Percentiles rank a stretch among this genome's conserved stretches.
Evolutionary conservation across 805 yeast species (phyloP).

Genomic region (Starmerella bacillaris): DNA sequence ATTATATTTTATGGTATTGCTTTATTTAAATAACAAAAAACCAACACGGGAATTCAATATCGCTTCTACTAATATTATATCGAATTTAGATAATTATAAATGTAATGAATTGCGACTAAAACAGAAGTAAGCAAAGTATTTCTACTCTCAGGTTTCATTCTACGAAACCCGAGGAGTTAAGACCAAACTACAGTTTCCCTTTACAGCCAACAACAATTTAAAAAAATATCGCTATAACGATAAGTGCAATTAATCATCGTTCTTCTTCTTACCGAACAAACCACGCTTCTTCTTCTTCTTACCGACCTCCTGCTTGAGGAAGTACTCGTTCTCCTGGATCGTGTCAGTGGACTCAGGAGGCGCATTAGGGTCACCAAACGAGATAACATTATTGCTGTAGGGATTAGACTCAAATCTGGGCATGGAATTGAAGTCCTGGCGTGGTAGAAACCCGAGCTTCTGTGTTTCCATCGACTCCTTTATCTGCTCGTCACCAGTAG

Average conservation of each 20-base stretch:
- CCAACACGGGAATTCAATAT: too few species aligned
- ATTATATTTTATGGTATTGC: too few species aligned
- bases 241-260: conserved; percentile 11
- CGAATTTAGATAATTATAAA: background rate
- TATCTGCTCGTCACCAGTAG: conserved; percentile 70
- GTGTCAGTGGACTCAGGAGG: conserved; percentile 22
- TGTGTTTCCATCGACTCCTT: conserved; percentile 67
- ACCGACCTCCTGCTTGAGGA: conserved; percentile 23
- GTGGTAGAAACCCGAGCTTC: conserved; percentile 67
- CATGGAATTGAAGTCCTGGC: conserved; percentile 43
- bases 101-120: too few species aligned
- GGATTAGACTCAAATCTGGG: conserved; percentile 30
- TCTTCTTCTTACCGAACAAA: conserved; percentile 57
- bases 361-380: conserved; percentile 27
- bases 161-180: too few species aligned
- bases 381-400: conserved; percentile 25
- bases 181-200: too few species aligned
- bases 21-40: too few species aligned
- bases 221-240: background rate
- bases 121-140: too few species aligned
- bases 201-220: too few species aligned
- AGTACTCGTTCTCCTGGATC: conserved; percentile 22
- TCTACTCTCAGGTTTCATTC: too few species aligned
- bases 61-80: background rate
- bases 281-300: conserved; percentile 63